Percentiles rank a stretch among this genome's conserved stretches.
Evolutionary conservation across 2,329 filamentous ascomycete genomes (phyloP).

Genomic region (Raffaelea arxii): DNA sequence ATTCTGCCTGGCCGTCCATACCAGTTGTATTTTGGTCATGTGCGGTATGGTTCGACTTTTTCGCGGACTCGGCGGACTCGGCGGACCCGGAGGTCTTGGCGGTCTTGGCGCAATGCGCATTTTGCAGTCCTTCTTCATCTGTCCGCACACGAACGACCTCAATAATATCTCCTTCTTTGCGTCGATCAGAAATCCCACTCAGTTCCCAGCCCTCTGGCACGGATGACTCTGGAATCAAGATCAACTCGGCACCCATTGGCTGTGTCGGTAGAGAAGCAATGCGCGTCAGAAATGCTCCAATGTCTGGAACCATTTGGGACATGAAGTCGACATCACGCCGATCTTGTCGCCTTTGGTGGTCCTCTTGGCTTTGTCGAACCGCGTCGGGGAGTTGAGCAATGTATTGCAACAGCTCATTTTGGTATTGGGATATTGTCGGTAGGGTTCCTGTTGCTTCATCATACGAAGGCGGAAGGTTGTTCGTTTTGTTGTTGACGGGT

Average conservation of each 20-base stretch:
- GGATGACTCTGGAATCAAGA: slow-evolving; percentile 32
- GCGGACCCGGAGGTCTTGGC: not conserved
- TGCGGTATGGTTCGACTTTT: no score
- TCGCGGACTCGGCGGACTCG: slow-evolving; percentile 1
- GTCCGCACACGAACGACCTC: slow-evolving; percentile 21
- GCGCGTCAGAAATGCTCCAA: slow-evolving; percentile 31
- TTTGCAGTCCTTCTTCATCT: no score
- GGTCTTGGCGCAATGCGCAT: not conserved
- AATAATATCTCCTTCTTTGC: slow-evolving; percentile 20
- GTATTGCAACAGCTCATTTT: slow-evolving; percentile 18
- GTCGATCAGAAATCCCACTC: slow-evolving; percentile 21
- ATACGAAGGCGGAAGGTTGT: slow-evolving; percentile 7
- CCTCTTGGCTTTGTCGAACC: slow-evolving; percentile 25
- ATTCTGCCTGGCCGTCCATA: no score
- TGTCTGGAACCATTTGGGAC: slow-evolving; percentile 27
- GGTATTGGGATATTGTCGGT: not conserved
- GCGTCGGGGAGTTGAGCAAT: slow-evolving; percentile 25
- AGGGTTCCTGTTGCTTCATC: not conserved
- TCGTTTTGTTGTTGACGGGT: not conserved
- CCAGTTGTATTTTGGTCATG: no score
- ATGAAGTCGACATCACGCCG: slow-evolving; percentile 28
- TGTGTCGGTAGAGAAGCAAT: slow-evolving; percentile 24
- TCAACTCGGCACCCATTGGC: slow-evolving; percentile 29
- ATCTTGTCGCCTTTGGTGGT: slow-evolving; percentile 23
- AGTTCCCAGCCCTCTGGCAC: slow-evolving; percentile 27